A percentile compares a stretch with the other conserved stretches of the same genome.
These are phyloP conservation scores for Hericium alpestre DNA, from an alignment of 768 basidiomycete genomes.

Conservation along the genomic window DNA sequence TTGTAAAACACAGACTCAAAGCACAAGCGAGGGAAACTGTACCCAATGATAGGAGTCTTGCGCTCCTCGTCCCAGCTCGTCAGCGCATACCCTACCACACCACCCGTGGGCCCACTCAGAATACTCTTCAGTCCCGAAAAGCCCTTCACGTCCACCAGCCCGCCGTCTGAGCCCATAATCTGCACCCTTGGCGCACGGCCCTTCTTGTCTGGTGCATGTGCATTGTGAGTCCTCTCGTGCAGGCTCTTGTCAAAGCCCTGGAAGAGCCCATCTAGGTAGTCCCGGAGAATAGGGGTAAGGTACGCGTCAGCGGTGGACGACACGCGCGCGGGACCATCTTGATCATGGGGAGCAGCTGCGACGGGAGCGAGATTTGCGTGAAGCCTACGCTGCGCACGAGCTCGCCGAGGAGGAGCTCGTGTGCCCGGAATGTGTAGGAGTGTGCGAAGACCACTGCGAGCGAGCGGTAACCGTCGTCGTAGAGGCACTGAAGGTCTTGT, in stretches of 20 bases:
- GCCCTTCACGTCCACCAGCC: conserved; percentile 65
- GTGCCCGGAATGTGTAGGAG: conserved; percentile 85
- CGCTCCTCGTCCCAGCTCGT: conserved; percentile 78
- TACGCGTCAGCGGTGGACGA: conserved; percentile 94
- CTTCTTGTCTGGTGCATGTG: conserved; percentile 33
- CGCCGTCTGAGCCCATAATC: conserved; percentile 94
- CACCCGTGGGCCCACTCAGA: conserved; percentile 86
- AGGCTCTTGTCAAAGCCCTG: conserved; percentile 73
- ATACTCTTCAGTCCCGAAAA: conserved; percentile 94
- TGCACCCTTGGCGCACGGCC: conserved; percentile 65
- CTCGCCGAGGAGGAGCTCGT: conserved; percentile 63
- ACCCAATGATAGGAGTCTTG: conserved; percentile 78
- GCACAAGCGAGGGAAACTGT: conserved; percentile 17
- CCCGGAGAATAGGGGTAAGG: conserved; percentile 76
- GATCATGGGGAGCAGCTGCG: conserved; percentile 86
- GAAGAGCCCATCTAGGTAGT: conserved; percentile 89
- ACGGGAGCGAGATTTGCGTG: conserved; percentile 78
- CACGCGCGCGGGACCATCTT: conserved; percentile 86
- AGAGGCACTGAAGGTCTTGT: conserved; percentile 57
- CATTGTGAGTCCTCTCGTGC: conserved; percentile 15
- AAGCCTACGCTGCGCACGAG: conserved; percentile 81
- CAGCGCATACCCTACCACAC: conserved; percentile 89
- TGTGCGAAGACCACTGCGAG: conserved; percentile 85
- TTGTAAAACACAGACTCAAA: neutral
- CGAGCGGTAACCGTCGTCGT: conserved; percentile 76